Conservation (phyloP, 306 rosid species). For the Potentilla sterilis region DNA sequence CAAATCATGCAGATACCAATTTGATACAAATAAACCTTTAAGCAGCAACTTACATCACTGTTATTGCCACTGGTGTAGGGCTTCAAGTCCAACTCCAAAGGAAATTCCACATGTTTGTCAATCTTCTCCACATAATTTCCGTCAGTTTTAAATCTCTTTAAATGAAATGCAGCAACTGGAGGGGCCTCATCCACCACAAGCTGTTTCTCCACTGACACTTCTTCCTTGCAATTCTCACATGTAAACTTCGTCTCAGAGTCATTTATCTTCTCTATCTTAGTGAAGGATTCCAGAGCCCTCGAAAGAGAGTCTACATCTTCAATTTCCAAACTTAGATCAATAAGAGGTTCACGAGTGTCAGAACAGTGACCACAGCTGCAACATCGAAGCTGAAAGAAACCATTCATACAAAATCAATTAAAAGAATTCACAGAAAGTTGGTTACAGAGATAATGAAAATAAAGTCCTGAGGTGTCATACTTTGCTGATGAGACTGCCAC, state of each 20-base stretch:
- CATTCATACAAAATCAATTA: background rate
- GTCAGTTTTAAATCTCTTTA: constrained; percentile 78
- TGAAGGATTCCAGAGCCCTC: constrained; percentile 73
- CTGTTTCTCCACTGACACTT: constrained; percentile 73
- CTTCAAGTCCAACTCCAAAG: constrained; percentile 73
- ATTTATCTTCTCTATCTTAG: constrained; percentile 71
- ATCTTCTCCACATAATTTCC: constrained; percentile 62
- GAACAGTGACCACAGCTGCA: constrained; percentile 69
- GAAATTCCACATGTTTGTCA: constrained; percentile 71
- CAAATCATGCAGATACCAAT: background rate
- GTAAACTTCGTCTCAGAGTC: constrained; percentile 47
- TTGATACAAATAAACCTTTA: background rate
- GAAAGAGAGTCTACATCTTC: constrained; percentile 60
- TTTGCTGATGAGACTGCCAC: constrained; percentile 75
- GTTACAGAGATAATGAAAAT: background rate
- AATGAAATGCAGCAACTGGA: constrained; percentile 69
- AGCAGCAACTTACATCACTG: constrained; percentile 46
- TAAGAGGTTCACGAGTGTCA: constrained; percentile 65
- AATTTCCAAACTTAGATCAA: constrained; percentile 87
- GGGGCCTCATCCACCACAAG: constrained; percentile 68
- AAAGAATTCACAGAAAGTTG: background rate
- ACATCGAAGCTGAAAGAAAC: constrained; percentile 66
- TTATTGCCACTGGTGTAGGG: constrained; percentile 46
- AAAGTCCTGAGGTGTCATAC: constrained; percentile 33
- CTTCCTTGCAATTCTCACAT: constrained; percentile 71